These are phyloP conservation scores for Ophiostoma pallidulum DNA, from an alignment of 2,329 filamentous ascomycete species.

Conservation along the genomic window DNA sequence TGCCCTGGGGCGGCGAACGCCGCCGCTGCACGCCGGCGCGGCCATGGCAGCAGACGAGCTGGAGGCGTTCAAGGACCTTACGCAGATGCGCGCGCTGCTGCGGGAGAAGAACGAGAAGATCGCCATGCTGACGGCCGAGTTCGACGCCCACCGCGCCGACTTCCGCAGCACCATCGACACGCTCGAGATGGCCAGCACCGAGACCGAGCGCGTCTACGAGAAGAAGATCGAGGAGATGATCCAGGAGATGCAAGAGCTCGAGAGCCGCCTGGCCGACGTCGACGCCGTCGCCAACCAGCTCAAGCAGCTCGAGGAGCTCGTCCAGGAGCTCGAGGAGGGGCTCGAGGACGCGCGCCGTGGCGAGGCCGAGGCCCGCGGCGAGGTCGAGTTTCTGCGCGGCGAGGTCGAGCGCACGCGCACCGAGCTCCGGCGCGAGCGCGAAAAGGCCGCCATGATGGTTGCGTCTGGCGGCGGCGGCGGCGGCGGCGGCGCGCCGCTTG, in stretches of 20 bases:
- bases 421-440: slow-evolving; percentile 78
- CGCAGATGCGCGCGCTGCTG: slow-evolving; percentile 70
- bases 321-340: slow-evolving; percentile 93
- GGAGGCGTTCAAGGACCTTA: slow-evolving; percentile 44
- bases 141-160: slow-evolving; percentile 88
- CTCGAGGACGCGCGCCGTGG: slow-evolving; percentile 88
- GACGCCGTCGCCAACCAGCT: slow-evolving; percentile 84
- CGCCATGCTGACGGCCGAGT: slow-evolving; percentile 82
- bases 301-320: slow-evolving; percentile 90
- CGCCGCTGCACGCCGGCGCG: slow-evolving; percentile 17
- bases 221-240: slow-evolving; percentile 80
- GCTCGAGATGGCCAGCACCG: slow-evolving; percentile 85
- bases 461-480: slow-evolving; percentile 16
- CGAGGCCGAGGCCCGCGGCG: slow-evolving; percentile 88
- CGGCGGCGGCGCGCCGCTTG: background rate
- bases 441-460: slow-evolving; percentile 57
- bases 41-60: slow-evolving; percentile 32
- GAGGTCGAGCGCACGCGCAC: slow-evolving; percentile 88
- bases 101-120: slow-evolving; percentile 98
- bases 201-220: slow-evolving; percentile 94
- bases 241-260: slow-evolving; percentile 71
- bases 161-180: slow-evolving; percentile 97
- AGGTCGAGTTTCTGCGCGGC: slow-evolving; percentile 89
- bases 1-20: too few species aligned
- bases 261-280: slow-evolving; percentile 78